Base-by-base conservation (phyloP, 2,329 filamentous ascomycete genomes). In the Leptographium procerum region DNA sequence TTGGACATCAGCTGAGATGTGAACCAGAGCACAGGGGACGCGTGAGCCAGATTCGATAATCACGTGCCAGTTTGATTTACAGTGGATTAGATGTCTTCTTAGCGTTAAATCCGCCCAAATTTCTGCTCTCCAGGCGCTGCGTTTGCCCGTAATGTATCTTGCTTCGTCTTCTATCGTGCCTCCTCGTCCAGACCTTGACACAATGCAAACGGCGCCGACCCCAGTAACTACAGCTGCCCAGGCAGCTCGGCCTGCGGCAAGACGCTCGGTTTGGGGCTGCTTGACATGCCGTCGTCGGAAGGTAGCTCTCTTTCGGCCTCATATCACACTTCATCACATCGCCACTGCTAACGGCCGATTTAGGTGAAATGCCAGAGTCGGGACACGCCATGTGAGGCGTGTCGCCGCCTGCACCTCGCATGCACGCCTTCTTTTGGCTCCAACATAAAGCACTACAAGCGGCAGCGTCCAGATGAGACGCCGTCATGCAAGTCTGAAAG, bases 221-320 rank as follows among this genome's bases (percentile, higher is more conserved):
- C 10, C 50, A 52, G 29, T 26, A n/a, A 7, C 50, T 28, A 31
- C 50, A 33, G 10, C 26, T 33, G 50, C 19, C n/a, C 24, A 29
- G 26, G 26, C n/a, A 10, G 19, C 8, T 29, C 50, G 29, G 28
- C 31, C 28, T 9, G 3, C 6, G 9, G 14, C 53, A 29, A 45
- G 28, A 14, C 56, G 60, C 1, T 60, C 58, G 5, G 60, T 61
- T 34, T 61, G 60, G 60, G 60, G 58, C 45, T 62, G 60, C 26
- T 19, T 62, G 33, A 62, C 58, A 4, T 62, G 60, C 26, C 56
- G 60, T 4, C 60, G 60, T 8, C 56, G 58, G n/a, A 62, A 60
- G 31, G 55, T 56, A 11, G 45, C 24, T n/a, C 13, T 3, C 31
- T 51, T 19, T 9, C 10, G 10, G 19, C 28, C 31, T 36, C 9